Percentiles rank a stretch among this genome's conserved stretches.
These are phyloP conservation scores for Conoideocrella luteorostrata DNA, from an alignment of 2,329 filamentous ascomycete species.

Conservation along the genomic window DNA sequence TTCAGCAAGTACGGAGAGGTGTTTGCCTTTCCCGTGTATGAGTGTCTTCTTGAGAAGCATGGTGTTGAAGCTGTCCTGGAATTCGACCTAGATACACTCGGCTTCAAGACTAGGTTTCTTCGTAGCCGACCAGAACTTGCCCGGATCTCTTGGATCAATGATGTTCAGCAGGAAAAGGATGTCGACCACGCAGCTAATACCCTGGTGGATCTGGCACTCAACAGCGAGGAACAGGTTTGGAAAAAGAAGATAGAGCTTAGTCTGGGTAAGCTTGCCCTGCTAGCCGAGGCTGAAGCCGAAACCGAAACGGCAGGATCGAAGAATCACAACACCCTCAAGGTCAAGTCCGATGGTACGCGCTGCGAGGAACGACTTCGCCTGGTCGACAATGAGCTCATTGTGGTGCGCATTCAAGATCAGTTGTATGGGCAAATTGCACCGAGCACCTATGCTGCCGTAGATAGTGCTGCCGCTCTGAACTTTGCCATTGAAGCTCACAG, in stretches of 20 bases:
- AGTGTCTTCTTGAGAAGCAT: constrained; percentile 63
- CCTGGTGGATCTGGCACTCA: constrained; percentile 62
- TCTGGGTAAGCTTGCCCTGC: constrained; percentile 71
- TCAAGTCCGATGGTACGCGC: constrained; percentile 25
- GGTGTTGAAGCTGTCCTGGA: constrained; percentile 64
- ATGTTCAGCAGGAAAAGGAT: constrained; percentile 70
- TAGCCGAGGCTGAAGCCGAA: constrained; percentile 51
- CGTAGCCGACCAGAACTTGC: constrained; percentile 64
- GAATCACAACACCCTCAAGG: constrained; percentile 28
- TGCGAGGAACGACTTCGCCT: constrained; percentile 40
- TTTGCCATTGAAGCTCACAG: constrained; percentile 66
- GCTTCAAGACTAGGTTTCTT: constrained; percentile 73
- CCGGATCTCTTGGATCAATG: constrained; percentile 91
- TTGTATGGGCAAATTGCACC: constrained; percentile 66
- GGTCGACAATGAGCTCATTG: constrained; percentile 57
- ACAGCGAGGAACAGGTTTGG: constrained; percentile 76
- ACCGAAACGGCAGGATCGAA: not conserved
- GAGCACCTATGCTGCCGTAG: constrained; percentile 65
- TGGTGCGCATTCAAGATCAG: constrained; percentile 73
- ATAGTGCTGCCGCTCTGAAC: constrained; percentile 70
- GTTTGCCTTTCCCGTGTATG: constrained; percentile 74
- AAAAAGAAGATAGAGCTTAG: constrained; percentile 90
- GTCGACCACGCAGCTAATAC: constrained; percentile 66
- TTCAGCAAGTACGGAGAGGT: constrained; percentile 59
- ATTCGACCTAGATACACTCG: constrained; percentile 60